Base-by-base conservation (phyloP, 306 rosid species). In the Quercus ilex region DNA sequence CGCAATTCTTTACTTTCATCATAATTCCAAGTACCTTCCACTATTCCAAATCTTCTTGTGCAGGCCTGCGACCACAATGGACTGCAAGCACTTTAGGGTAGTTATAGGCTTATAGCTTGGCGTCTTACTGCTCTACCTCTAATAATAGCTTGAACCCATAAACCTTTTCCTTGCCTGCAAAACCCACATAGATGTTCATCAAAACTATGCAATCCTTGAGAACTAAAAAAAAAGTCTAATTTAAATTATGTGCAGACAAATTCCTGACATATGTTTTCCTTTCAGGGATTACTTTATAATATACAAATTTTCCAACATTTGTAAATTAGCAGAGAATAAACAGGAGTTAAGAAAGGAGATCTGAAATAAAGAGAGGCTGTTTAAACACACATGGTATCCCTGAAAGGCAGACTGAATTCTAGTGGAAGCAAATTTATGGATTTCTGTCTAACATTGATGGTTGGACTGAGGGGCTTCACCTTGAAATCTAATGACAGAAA, bases 81-180 rank as follows among this genome's bases (percentile, higher is more conserved):
- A 95, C 74, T 95, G 97, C 89, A 95, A 86, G 80, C 92, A 81
- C 84, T 90, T 91, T 4, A 95, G 88, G 62, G 99, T 91, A 57
- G 85, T 89, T 69, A 91, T 82, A 21, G 38, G 97, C 97, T 94
- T 94, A 94, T 85, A 18, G 99, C 97, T 89, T 95, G 97, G 71
- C 97, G 92, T 72, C 99, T 85, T 60, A 95, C 99, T 41, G 97
- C 94, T 83, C 91, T 78, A 60, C 99, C 99, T 95, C 82, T 85
- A 20, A 94, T 97, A 77, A 95, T 92, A 77, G 97, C 99, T 77
- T 92, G 80, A 81, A 97, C 99, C 71, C 91, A 65, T 86, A 91
- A 78, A 64, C 97, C 99, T 30, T 81, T 91, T 91, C 84, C 82
- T 95, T 73, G 99, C 97, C 99, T 95, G 85, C 49, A 80, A 83